Conservation (phyloP, 331 rosid genomes). For the Ulmus americana region DNA sequence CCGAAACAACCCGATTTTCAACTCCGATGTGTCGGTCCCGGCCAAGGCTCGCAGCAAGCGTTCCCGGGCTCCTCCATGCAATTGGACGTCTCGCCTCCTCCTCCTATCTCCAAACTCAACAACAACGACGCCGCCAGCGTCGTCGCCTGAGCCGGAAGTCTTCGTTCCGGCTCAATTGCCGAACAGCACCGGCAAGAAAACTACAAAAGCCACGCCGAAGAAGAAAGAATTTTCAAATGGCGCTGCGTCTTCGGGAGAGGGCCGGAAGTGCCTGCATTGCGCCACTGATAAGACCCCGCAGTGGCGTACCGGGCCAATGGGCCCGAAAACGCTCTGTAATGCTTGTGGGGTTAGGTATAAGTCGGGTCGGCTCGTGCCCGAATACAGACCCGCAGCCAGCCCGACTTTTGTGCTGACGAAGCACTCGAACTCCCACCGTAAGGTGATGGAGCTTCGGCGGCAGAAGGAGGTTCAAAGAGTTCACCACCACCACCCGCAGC, state of each 20-base stretch:
- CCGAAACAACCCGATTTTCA: conserved; percentile 23
- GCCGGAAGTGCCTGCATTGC: conserved; percentile 78
- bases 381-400: conserved; percentile 88
- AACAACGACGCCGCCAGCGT: background rate
- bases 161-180: conserved; percentile 6
- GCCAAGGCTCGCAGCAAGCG: conserved; percentile 92
- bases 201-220: conserved; percentile 20
- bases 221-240: conserved; percentile 46
- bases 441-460: conserved; percentile 82
- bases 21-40: conserved; percentile 51
- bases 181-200: conserved; percentile 25
- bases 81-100: conserved; percentile 74
- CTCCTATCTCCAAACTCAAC: conserved; percentile 37
- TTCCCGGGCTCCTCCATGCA: conserved; percentile 68
- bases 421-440: conserved; percentile 92
- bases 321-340: conserved; percentile 26
- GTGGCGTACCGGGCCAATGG: conserved; percentile 88
- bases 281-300: conserved; percentile 90
- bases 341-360: conserved; percentile 87
- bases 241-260: conserved; percentile 30
- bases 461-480: conserved; percentile 64
- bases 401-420: conserved; percentile 83
- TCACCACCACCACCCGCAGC: conserved; percentile 42
- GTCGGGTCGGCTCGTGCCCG: conserved; percentile 80
- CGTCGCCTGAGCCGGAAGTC: conserved; percentile 28